Base-by-base conservation (phyloP, 1,139 yeast species). In the Lodderomyces theae region DNA sequence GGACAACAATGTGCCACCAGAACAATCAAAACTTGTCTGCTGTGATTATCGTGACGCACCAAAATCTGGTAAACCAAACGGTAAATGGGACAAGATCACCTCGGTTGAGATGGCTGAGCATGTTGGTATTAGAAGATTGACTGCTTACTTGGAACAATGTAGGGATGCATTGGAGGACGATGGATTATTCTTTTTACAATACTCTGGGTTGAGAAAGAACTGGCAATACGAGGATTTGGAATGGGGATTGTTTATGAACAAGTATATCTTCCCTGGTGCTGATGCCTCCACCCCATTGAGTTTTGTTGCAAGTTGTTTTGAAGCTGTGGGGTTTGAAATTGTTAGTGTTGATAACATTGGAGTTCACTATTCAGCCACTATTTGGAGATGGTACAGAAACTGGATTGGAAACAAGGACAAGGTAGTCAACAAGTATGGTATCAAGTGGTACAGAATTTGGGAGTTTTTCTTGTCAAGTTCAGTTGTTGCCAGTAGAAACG, bases 211-310 rank as follows among this genome's bases (percentile, higher is more conserved):
- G 56, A 82, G 96, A 72, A 89, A 88, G 72, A 73, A 78, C 48
- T 88, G 96, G 97, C 96, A 88, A 71, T 88, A 86, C 64, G 96
- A 88, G 71, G 97, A 88, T 63, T 77, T 88, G 58, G 74, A 80
- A 65, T 88, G 96, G 97, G 96, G 97, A 52, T 73, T 89, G 61
- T 89, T 88, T 66, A 89, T 88, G 96, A 88, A 89, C 79, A 88
- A 87, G 74, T 88, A 87, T 69, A 82, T 88, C 60, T 88, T 88
- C 88, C 96, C 97, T 36, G 97, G 96, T 68, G 96, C 96, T 41
- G 97, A 88, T 69, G 96, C 96, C 38, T 86, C 95, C 7, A 89
- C 97, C 42, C 96, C 97, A 38, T 77, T 89, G 56, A 87, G 88
- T 44, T 89, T 86, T 61, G 92, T 86, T 51, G 73, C 83, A 47